Conservation (phyloP, 2,329 filamentous ascomycete species). For the Aspergillus sergii region DNA sequence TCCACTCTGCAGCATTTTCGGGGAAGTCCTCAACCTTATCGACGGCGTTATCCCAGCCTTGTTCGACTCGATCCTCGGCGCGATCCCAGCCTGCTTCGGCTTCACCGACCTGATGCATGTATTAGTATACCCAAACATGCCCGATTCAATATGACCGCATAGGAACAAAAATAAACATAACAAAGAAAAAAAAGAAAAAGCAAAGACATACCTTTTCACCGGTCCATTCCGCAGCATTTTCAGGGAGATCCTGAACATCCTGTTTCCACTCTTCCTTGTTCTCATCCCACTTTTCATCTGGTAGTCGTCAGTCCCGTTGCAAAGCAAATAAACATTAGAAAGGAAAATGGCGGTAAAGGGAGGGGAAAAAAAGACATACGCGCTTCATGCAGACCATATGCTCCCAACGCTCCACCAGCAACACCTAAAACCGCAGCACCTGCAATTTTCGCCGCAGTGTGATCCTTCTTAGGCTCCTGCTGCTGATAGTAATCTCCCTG, state of each 20-base stretch:
- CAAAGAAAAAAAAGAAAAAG: neutral
- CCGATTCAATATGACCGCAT: neutral
- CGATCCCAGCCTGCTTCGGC: constrained; percentile 38
- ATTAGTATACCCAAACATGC: neutral
- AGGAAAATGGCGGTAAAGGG: constrained; percentile 1
- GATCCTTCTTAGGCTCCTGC: constrained; percentile 24
- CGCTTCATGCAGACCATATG: constrained; percentile 50
- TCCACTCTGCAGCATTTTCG: constrained; percentile 41
- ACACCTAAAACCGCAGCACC: constrained; percentile 46
- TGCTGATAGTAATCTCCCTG: constrained; percentile 14
- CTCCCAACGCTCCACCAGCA: constrained; percentile 47
- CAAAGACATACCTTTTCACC: constrained; percentile 38
- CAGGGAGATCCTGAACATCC: constrained; percentile 44
- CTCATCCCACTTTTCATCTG: constrained; percentile 38
- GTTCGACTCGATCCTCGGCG: constrained; percentile 33
- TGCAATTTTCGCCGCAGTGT: constrained; percentile 40
- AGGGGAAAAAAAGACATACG: constrained; percentile 28
- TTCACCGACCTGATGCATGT: constrained; percentile 36
- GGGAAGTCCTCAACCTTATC: constrained; percentile 38
- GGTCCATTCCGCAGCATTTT: constrained; percentile 48
- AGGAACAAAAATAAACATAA: neutral
- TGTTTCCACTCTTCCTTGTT: constrained; percentile 37
- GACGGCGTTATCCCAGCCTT: constrained; percentile 29
- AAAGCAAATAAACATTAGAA: neutral
- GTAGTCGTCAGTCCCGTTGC: neutral